Evolutionary conservation across 192 early-diverging fungal genomes (phyloP).

Genomic region (Glomus cerebriforme): DNA sequence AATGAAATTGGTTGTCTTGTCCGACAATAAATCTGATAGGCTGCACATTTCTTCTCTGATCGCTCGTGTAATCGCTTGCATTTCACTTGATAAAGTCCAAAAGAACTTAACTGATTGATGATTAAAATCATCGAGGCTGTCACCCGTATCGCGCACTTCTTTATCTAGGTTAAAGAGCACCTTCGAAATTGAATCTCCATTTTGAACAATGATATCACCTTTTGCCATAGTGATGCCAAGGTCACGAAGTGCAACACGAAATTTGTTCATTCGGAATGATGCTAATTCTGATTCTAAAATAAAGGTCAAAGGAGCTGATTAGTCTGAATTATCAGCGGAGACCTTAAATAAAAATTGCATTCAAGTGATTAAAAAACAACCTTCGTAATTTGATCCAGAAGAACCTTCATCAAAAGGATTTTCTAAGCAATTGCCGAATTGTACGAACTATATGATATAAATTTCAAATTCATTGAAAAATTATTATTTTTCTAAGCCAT

Average conservation of each 20-base stretch:
- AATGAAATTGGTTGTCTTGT: not conserved
- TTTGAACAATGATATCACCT: not conserved
- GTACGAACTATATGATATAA: not conserved
- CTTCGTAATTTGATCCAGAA: no score
- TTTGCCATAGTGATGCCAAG: not conserved
- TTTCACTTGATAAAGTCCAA: not conserved
- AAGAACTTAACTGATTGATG: constrained; percentile 13
- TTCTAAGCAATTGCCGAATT: not conserved
- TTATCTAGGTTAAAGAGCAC: not conserved
- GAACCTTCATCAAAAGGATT: not conserved
- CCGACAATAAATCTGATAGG: not conserved
- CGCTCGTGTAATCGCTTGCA: not conserved
- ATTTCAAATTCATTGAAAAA: not conserved
- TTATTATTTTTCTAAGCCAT: not conserved
- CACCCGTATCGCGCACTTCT: not conserved
- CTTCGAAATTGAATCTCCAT: constrained; percentile 1
- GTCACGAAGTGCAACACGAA: not conserved
- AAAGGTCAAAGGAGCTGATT: not conserved
- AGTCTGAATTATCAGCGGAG: not conserved
- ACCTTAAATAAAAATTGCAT: not conserved
- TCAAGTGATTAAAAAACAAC: not conserved
- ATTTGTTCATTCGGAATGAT: not conserved
- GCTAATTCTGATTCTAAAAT: not conserved
- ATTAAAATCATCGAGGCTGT: not conserved
- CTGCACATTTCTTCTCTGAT: not conserved